A percentile compares a stretch with the other conserved stretches of the same genome.
Evolutionary conservation across 345 rosid species (phyloP).

Genomic region (Camelina neglecta): DNA sequence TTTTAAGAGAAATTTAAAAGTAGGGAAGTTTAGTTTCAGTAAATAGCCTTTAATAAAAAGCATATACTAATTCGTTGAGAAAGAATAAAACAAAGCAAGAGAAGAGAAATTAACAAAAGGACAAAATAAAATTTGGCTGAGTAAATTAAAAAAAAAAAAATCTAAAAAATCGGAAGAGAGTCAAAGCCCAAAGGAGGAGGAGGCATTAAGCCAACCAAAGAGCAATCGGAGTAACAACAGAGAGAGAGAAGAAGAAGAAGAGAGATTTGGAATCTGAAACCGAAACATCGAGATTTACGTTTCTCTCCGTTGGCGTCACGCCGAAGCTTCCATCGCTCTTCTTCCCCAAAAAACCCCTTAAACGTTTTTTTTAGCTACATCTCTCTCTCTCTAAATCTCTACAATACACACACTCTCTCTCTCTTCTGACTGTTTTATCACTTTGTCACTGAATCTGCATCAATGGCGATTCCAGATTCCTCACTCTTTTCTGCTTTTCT

Average conservation of each 20-base stretch:
- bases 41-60: constrained; percentile 15
- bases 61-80: constrained; percentile 11
- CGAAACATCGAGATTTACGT: constrained; percentile 50
- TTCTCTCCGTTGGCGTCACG: constrained; percentile 49
- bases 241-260: constrained; percentile 34
- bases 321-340: constrained; percentile 39
- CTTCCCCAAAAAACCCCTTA: constrained; percentile 25
- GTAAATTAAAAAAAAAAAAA: constrained; percentile 3
- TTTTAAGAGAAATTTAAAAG: background rate
- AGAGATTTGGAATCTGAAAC: constrained; percentile 41
- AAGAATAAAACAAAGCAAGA: background rate
- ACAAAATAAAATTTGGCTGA: constrained; percentile 1
- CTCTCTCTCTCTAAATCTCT: background rate
- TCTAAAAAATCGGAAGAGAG: constrained; percentile 31
- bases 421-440: constrained; percentile 26
- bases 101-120: constrained; percentile 30
- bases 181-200: constrained; percentile 27
- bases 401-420: constrained; percentile 2
- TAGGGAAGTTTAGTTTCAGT: background rate
- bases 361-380: constrained; percentile 1
- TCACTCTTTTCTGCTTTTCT: constrained; percentile 29
- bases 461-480: constrained; percentile 48
- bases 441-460: constrained; percentile 37
- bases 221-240: constrained; percentile 36
- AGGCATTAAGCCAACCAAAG: constrained; percentile 22